Percentiles rank a stretch among this genome's conserved stretches.
Conservation (phyloP, 208 protist species). For the Endotrypanum monterogeii region DNA sequence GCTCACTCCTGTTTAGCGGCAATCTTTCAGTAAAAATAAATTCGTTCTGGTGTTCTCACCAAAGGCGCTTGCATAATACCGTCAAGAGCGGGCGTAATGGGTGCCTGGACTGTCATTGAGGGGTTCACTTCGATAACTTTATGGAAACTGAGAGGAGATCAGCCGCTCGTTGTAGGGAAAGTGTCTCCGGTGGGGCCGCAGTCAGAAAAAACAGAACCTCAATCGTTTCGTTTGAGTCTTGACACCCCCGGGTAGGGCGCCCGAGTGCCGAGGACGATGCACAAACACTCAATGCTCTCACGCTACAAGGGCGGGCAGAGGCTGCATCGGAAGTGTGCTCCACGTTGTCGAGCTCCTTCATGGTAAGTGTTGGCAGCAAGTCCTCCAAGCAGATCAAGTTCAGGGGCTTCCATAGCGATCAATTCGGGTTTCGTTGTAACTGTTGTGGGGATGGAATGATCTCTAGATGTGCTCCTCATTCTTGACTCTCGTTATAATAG, state of each 20-base stretch:
- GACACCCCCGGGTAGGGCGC: too few relatives aligned
- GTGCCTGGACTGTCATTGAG: background rate
- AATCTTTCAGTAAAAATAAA: slow-evolving; percentile 12
- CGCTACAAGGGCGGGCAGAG: background rate
- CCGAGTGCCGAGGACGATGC: background rate
- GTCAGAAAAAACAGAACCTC: background rate
- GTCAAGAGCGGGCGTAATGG: background rate
- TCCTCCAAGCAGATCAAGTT: slow-evolving; percentile 5
- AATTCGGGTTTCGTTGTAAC: slow-evolving; percentile 14
- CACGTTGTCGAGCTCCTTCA: slow-evolving; percentile 7
- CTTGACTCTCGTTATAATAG: background rate
- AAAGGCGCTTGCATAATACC: slow-evolving; percentile 4
- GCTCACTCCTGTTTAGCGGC: slow-evolving; percentile 4
- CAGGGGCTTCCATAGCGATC: slow-evolving; percentile 37
- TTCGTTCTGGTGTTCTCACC: slow-evolving; percentile 3
- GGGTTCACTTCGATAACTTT: slow-evolving; percentile 21
- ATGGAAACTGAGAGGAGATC: slow-evolving; percentile 21
- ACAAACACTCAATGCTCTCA: background rate
- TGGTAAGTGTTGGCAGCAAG: slow-evolving; percentile 14
- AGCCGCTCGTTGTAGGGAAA: slow-evolving; percentile 33
- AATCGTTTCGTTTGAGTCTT: background rate
- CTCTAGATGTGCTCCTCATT: background rate
- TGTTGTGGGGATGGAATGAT: background rate
- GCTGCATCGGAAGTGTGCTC: slow-evolving; percentile 11
- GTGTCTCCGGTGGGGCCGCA: slow-evolving; percentile 3